phyloP scores from a whole-genome alignment of 1,284 basidiomycete species.

The Takashimella koratensis region DNA sequence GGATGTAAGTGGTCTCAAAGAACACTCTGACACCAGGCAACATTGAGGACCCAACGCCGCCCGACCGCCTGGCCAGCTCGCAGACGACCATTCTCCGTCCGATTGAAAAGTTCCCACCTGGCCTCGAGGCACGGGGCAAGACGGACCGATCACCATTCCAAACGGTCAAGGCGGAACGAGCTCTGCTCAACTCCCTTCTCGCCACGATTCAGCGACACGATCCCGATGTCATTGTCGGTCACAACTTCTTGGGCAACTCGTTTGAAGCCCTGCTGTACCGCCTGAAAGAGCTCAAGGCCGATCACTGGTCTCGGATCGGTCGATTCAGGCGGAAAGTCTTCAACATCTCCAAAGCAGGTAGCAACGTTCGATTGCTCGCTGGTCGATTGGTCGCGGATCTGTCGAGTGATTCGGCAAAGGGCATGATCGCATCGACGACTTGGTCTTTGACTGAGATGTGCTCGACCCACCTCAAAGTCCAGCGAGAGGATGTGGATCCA shows the following conservation, averaged over 20 bases:
- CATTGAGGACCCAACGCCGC: conserved; percentile 84
- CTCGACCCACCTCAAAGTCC: conserved; percentile 77
- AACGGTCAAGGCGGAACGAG: conserved; percentile 76
- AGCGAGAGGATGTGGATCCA: conserved; percentile 88
- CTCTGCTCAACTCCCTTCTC: conserved; percentile 77
- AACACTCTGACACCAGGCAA: conserved; percentile 57
- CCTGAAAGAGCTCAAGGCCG: conserved; percentile 81
- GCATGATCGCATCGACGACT: conserved; percentile 90
- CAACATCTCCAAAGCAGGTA: conserved; percentile 73
- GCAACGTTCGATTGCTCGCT: conserved; percentile 76
- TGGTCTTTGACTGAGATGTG: conserved; percentile 99
- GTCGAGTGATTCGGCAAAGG: conserved; percentile 90
- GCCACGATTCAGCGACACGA: conserved; percentile 81
- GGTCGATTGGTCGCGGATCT: conserved; percentile 90
- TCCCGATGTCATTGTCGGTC: conserved; percentile 91
- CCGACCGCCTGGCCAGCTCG: conserved; percentile 75
- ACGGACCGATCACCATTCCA: conserved; percentile 67
- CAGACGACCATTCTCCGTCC: conserved; percentile 91
- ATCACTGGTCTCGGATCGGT: conserved; percentile 91
- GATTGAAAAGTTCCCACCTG: conserved; percentile 77
- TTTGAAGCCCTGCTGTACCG: conserved; percentile 89
- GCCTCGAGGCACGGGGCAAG: conserved; percentile 70
- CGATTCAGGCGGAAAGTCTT: conserved; percentile 76
- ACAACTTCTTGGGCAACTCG: conserved; percentile 89
- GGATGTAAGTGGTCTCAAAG: conserved; percentile 59